Evolutionary conservation across 2,329 filamentous ascomycete genomes (phyloP).

Genomic region (Ophiognomonia clavigignenti-juglandacearum): DNA sequence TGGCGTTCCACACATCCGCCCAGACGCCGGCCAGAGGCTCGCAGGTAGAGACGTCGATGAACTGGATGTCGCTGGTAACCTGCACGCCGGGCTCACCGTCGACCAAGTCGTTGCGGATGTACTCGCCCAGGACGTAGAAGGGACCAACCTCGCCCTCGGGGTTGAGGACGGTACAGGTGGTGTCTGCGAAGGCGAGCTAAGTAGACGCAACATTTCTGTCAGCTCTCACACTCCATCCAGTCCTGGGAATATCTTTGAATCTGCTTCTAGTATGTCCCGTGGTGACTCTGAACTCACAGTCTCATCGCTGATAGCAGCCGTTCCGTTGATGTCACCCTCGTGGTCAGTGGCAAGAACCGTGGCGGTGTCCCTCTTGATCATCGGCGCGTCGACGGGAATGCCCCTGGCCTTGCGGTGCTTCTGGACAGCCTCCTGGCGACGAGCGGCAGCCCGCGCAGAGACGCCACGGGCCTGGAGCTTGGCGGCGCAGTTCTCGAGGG

Average conservation of each 20-base stretch:
- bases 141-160: slow-evolving; percentile 31
- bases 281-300: background rate
- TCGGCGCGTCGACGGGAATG: slow-evolving; percentile 1
- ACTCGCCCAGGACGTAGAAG: slow-evolving; percentile 28
- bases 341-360: slow-evolving; percentile 4
- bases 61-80: slow-evolving; percentile 35
- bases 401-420: slow-evolving; percentile 4
- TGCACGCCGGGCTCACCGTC: slow-evolving; percentile 33
- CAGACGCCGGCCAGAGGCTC: slow-evolving; percentile 22
- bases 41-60: slow-evolving; percentile 37
- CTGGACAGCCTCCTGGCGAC: slow-evolving; percentile 2
- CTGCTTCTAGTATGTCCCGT: background rate
- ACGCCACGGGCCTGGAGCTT: slow-evolving; percentile 11
- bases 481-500: slow-evolving; percentile 8
- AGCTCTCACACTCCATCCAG: background rate
- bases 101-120: slow-evolving; percentile 30
- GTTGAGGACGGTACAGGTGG: slow-evolving; percentile 19
- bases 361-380: slow-evolving; percentile 6
- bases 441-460: slow-evolving; percentile 6
- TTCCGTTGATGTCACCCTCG: background rate
- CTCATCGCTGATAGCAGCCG: background rate
- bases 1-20: slow-evolving; percentile 24
- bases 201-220: background rate
- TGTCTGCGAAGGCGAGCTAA: slow-evolving; percentile 3
- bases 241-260: background rate